Evolutionary conservation across 495 filamentous ascomycete species (phyloP).

Genomic region (Chaetomium tenue): DNA sequence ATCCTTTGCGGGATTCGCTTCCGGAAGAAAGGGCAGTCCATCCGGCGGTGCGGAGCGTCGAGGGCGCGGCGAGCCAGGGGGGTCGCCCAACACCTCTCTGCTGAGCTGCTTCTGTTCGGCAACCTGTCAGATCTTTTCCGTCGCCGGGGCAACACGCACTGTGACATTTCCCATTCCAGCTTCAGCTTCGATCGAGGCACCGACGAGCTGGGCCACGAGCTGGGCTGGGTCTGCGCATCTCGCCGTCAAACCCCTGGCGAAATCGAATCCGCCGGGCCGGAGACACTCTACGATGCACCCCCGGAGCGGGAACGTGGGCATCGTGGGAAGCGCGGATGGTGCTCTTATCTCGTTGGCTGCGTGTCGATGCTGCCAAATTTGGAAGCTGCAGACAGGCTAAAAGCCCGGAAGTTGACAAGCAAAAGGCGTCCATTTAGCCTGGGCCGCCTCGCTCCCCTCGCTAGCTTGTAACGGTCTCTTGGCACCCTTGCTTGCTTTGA

Average conservation of each 20-base stretch:
- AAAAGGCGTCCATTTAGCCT: slow-evolving; percentile 17
- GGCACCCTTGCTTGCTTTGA: neutral
- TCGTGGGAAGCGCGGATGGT: neutral
- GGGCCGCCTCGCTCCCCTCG: slow-evolving; percentile 6
- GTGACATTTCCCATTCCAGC: neutral
- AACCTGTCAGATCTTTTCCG: neutral
- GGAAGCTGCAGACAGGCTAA: slow-evolving; percentile 28
- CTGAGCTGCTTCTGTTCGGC: neutral
- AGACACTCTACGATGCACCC: slow-evolving; percentile 5
- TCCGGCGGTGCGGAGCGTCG: neutral
- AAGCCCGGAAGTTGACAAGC: slow-evolving; percentile 19
- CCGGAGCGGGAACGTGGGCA: neutral
- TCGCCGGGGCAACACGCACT: neutral
- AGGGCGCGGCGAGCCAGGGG: neutral
- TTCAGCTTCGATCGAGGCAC: neutral
- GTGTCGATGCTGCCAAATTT: slow-evolving; percentile 21
- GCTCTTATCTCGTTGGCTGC: slow-evolving; percentile 7
- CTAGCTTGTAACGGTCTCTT: slow-evolving; percentile 9
- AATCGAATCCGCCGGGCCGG: neutral
- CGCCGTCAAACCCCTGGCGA: neutral
- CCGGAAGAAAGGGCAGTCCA: slow-evolving; percentile 1
- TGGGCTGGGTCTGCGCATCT: neutral
- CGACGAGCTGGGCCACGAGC: slow-evolving; percentile 1
- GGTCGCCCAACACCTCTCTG: neutral
- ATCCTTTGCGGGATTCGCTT: neutral